Evolutionary conservation across 2,329 filamentous ascomycete genomes (phyloP), one percentile per base, ranked within the genome.

Genomic region (Aspergillus sp.): DNA sequence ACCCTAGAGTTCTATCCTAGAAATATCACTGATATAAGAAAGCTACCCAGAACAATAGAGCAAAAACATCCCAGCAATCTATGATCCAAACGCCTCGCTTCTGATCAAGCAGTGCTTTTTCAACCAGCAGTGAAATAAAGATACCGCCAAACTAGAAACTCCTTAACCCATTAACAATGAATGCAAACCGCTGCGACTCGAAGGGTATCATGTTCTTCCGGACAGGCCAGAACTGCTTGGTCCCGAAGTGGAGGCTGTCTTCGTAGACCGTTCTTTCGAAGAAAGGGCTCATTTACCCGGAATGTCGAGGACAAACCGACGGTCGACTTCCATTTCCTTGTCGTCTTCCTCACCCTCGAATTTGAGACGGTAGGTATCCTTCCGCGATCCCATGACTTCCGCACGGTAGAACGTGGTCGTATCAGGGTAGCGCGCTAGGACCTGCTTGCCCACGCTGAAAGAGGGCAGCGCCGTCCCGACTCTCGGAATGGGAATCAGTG

Each of bases 341-440:
- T 87, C 88, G 63, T 83, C 79, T 71, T 91, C 89, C 67, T 92
- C 90, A 14, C 90, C 90, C 71, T 94, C 91, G 67, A 94, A 94
- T 63, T 90, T 87, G 64, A 94, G 79, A 58, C 76, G 72, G 62
- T 79, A 81, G 55, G 74, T 73, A 50, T 80, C 78, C 63, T 80
- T 82, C 68, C 78, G 88, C 80, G 80, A 85, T 39, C 87, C 87
- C 76, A 91, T 89, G 9, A 94, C 90, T 66, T 92, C 90, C 1
- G 91, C 91, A 71, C 90, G 88, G 73, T 95, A 95, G 68, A 95
- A 94, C 0, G 90, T 93, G 1, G 91, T 93, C 1, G 91, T 94
- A 67, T 92, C 88, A 0, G 91, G 91, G 69, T 95, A 95, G 59
- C 92, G 79, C 0, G 91, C 91, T 58, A 94, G 80, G 9, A 94